These are phyloP conservation scores for Tylopilus sp. DNA, from an alignment of 768 basidiomycete genomes.

Conservation along the genomic window DNA sequence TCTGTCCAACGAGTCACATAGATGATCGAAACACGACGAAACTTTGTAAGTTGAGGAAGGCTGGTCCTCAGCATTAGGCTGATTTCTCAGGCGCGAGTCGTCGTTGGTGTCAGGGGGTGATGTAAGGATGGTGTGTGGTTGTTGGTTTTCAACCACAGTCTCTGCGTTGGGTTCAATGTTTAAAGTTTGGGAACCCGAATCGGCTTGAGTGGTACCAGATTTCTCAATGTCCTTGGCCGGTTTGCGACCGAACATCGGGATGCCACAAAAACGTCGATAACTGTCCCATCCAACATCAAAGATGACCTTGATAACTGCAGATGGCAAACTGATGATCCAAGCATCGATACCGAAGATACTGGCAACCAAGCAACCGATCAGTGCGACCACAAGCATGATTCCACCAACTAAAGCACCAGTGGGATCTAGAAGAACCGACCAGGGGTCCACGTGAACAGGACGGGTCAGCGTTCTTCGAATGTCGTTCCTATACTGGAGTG, in stretches of 20 bases:
- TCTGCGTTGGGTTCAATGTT: no score
- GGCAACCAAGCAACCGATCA: slow-evolving; percentile 71
- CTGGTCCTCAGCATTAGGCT: not conserved
- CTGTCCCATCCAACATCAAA: slow-evolving; percentile 64
- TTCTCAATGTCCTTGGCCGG: no score
- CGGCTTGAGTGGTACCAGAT: no score
- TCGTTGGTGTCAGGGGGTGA: no score
- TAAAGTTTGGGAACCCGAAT: no score
- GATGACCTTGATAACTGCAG: slow-evolving; percentile 66
- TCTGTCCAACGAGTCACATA: slow-evolving; percentile 9
- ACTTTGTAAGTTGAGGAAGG: no score
- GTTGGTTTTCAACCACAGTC: no score
- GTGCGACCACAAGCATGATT: slow-evolving; percentile 58
- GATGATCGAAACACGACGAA: not conserved
- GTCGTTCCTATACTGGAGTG: slow-evolving; percentile 54
- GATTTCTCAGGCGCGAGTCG: no score
- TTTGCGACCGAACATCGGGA: slow-evolving; percentile 16
- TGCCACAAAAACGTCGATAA: slow-evolving; percentile 37
- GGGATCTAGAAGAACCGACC: slow-evolving; percentile 68
- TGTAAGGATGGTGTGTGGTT: no score
- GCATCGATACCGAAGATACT: slow-evolving; percentile 76
- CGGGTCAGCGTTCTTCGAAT: slow-evolving; percentile 47
- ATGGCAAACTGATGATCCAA: slow-evolving; percentile 83
- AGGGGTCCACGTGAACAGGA: slow-evolving; percentile 42
- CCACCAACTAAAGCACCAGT: slow-evolving; percentile 72